Conservation (phyloP, 1,284 basidiomycete genomes). For the Filobasidium uniguttulatum region DNA sequence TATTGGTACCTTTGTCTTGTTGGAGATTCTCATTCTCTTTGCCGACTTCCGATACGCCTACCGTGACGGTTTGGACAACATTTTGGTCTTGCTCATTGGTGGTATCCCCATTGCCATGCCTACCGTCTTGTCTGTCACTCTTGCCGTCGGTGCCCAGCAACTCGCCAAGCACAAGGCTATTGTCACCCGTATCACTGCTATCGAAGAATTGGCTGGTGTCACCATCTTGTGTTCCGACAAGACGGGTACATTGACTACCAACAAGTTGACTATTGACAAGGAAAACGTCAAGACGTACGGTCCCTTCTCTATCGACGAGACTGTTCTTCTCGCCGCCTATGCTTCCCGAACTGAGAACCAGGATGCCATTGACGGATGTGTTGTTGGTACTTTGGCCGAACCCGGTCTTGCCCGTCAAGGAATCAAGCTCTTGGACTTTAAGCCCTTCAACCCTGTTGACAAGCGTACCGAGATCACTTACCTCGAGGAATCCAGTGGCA, state of each 20-base stretch:
- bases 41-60: constrained; percentile 76
- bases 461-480: constrained; percentile 99
- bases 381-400: constrained; percentile 68
- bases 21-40: constrained; percentile 78
- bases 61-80: constrained; percentile 89
- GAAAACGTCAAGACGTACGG: constrained; percentile 84
- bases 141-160: constrained; percentile 94
- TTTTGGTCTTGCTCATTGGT: constrained; percentile 92
- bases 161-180: constrained; percentile 98
- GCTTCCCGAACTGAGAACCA: constrained; percentile 97
- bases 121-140: constrained; percentile 86
- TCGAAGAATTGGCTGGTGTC: constrained; percentile 91
- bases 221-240: constrained; percentile 96
- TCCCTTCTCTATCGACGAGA: constrained; percentile 73
- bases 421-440: constrained; percentile 95
- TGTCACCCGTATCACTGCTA: constrained; percentile 94
- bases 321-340: constrained; percentile 85
- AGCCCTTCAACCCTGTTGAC: constrained; percentile 98
- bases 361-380: constrained; percentile 87
- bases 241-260: constrained; percentile 93
- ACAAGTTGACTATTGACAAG: constrained; percentile 96
- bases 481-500: constrained; percentile 80
- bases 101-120: constrained; percentile 99
- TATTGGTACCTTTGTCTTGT: constrained; percentile 82
- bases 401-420: constrained; percentile 63